These are phyloP conservation scores for Codiaeum variegatum DNA, from an alignment of 441 rosid genomes.

Conservation along the genomic window DNA sequence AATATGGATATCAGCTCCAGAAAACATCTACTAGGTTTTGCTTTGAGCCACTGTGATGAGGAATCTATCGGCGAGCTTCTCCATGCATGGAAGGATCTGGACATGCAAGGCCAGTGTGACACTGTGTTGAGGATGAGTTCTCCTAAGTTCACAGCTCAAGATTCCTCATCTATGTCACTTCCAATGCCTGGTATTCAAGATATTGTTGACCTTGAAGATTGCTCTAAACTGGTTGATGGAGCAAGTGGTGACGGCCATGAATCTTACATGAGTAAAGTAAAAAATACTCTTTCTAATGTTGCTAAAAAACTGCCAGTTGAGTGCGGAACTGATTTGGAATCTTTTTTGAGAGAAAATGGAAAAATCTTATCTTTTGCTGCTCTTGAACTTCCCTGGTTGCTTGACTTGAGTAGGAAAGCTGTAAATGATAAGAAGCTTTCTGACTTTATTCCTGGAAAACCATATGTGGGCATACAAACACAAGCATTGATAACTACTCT, in stretches of 20 bases:
- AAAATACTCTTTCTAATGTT: slow-evolving; percentile 52
- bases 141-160: slow-evolving; percentile 40
- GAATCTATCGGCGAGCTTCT: slow-evolving; percentile 92
- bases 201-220: slow-evolving; percentile 43
- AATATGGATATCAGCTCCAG: slow-evolving; percentile 80
- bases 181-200: slow-evolving; percentile 38
- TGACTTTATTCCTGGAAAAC: slow-evolving; percentile 56
- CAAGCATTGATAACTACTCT: slow-evolving; percentile 66
- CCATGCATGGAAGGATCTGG: slow-evolving; percentile 97
- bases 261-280: slow-evolving; percentile 38
- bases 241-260: slow-evolving; percentile 40
- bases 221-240: slow-evolving; percentile 45
- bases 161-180: slow-evolving; percentile 29
- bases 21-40: slow-evolving; percentile 83
- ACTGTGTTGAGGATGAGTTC: slow-evolving; percentile 53
- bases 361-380: slow-evolving; percentile 75
- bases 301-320: slow-evolving; percentile 63
- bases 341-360: slow-evolving; percentile 65
- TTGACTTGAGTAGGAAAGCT: slow-evolving; percentile 59
- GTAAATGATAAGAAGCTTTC: slow-evolving; percentile 42
- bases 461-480: slow-evolving; percentile 57
- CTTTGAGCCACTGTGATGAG: slow-evolving; percentile 90
- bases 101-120: slow-evolving; percentile 84
- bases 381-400: slow-evolving; percentile 87
- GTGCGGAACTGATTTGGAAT: slow-evolving; percentile 52